Base-by-base conservation (phyloP, 2,329 filamentous ascomycete species). In the Fusarium stilboides region DNA sequence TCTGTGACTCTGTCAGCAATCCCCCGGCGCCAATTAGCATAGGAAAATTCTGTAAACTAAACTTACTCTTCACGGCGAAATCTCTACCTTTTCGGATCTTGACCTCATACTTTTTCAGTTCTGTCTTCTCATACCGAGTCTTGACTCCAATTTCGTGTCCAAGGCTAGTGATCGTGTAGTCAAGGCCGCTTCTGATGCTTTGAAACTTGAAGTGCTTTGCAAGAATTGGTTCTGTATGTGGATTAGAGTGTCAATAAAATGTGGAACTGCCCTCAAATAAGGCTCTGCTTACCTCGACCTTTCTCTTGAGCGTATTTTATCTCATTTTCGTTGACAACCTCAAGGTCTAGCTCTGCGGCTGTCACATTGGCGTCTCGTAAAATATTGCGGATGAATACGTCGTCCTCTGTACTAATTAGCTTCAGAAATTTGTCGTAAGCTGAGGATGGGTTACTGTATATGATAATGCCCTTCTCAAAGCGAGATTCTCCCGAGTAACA, bases 401-500 rank as follows among this genome's bases (percentile, higher is more conserved):
- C 50, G 20, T 46, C 56, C 26, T 59, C 56, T 59, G 9, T 24
- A 9, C 4, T 5, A 1, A 24, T 58, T 12, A 58, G 49, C 13
- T n/a, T n/a, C 1, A 3, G 1, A 4, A 4, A 5, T 10, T 1
- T 1, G 2, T 0, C 28, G 2, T 2, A 5, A 13, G 6, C 1
- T 0, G 7, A 24, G 4, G 1, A 5, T 2, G 2, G 15, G 19
- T 40, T 20, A 45, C 56, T 59, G 14, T 56, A 56, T n/a, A 55
- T 34, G 3, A 59, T 56, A 1, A 59, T 45, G 5, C 50, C 56
- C 20, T 55, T 45, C 14, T 55, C 56, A n/a, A 59, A 55, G 3
- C 56, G 56, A n/a, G 49, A 59, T 14, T 59, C 40, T 13, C 56
- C 53, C 3, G 56, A 59, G 34, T 59, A 59, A 6, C 49, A 59